A percentile compares a stretch with the other conserved stretches of the same genome.
Conservation (phyloP, 257 asterid species). For the Linaria vulgaris region DNA sequence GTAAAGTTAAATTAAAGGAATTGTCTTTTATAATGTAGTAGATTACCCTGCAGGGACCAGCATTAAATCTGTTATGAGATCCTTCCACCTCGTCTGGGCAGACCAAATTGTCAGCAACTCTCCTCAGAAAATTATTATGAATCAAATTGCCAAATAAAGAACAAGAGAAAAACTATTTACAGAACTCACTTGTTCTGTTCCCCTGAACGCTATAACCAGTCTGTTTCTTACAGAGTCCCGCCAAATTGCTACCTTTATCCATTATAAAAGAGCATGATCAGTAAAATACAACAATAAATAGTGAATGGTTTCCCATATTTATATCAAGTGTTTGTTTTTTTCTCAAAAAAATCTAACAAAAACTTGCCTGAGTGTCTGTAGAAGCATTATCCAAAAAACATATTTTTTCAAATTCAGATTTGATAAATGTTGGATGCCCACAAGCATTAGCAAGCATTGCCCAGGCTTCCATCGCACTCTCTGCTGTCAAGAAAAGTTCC, state of each 20-base stretch:
- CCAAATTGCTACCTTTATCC: conserved; percentile 89
- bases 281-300: conserved; percentile 2
- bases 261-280: conserved; percentile 26
- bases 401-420: conserved; percentile 90
- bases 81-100: conserved; percentile 88
- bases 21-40: conserved; percentile 4
- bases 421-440: conserved; percentile 94
- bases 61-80: conserved; percentile 84
- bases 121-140: too few species aligned
- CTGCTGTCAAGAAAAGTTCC: conserved; percentile 88
- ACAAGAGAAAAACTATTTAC: neutral
- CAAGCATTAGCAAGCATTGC: conserved; percentile 91
- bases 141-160: neutral
- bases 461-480: conserved; percentile 99
- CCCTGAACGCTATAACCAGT: conserved; percentile 94
- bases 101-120: conserved; percentile 30
- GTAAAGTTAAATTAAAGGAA: neutral
- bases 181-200: conserved; percentile 91
- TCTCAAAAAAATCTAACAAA: conserved; percentile 8
- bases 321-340: conserved; percentile 1
- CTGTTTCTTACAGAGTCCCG: conserved; percentile 73
- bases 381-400: conserved; percentile 86
- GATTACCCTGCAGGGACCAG: conserved; percentile 92
- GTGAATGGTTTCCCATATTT: neutral
- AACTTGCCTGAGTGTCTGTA: conserved; percentile 90